Conservation (phyloP, 2,329 filamentous ascomycete genomes). For the Alternaria arbusti region DNA sequence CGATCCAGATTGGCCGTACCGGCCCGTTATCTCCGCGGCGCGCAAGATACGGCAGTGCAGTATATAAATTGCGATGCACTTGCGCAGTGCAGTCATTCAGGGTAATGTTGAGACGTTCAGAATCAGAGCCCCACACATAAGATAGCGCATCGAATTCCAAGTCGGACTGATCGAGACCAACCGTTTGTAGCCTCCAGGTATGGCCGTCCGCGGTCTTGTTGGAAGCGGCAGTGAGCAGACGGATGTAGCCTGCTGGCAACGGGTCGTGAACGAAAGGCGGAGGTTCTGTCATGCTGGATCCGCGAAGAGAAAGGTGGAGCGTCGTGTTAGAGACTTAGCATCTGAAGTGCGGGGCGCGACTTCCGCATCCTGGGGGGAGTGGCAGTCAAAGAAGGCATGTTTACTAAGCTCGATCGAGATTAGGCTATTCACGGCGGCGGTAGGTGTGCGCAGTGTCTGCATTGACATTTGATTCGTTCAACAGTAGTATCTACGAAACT, state of each 20-base stretch:
- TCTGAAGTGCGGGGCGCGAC: not conserved
- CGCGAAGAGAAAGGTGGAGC: too few relatives aligned
- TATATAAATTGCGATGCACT: not conserved
- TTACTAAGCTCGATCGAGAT: not conserved
- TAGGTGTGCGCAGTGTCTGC: not conserved
- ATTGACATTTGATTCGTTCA: not conserved
- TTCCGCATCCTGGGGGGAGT: not conserved
- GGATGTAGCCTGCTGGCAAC: not conserved
- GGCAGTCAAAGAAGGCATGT: not conserved
- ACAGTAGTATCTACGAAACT: too few relatives aligned
- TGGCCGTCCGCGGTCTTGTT: fast-evolving
- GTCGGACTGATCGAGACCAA: too few relatives aligned
- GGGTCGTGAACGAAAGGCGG: too few relatives aligned
- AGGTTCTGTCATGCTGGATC: too few relatives aligned
- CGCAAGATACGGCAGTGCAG: not conserved
- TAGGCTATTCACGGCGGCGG: not conserved
- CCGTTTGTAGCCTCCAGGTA: not conserved
- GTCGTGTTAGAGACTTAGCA: not conserved
- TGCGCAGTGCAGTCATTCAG: not conserved
- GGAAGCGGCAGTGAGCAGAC: not conserved
- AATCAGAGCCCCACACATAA: not conserved
- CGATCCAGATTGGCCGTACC: not conserved
- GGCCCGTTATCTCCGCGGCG: fast-evolving
- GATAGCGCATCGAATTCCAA: not conserved
- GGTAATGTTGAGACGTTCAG: fast-evolving